Evolutionary conservation across 306 rosid genomes (phyloP), one percentile per base, ranked within the genome.

Genomic region (Abrus precatorius): DNA sequence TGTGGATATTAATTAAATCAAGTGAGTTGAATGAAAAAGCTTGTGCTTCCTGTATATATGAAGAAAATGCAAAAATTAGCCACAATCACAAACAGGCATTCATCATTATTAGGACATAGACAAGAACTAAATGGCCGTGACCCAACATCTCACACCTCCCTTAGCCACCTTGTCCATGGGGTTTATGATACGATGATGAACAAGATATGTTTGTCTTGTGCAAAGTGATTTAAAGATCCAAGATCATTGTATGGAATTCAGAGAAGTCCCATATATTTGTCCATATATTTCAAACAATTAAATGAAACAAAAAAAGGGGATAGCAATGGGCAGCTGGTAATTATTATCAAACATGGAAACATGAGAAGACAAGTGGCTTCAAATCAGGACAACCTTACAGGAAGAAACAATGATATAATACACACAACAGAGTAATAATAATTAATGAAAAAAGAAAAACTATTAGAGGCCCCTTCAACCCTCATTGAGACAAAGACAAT

Each of bases 171-270:
- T 88, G 90, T 78, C 86, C 86, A 83, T 78, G 84, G 41, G 78
- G 48, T 86, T 80, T 72, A 56, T 83, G 81, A 76, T 80, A 76
- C 84, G 77, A 85, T 88, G 84, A 86, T 84, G 81, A 90, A 78
- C 90, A 90, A 84, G 71, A 81, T 86, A 77, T 87, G 88, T 87
- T 87, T 91, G 89, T 87, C 91, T 84, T 81, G 85, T 82, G 92
- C 86, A 81, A 61, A 78, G 62, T 76, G 80, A 76, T 78, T 73
- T 78, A 72, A 82, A 74, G 81, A 71, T 66, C 80, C 76, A 84
- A 79, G 81, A 86, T 85, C 67, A 77, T 67, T 49, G 72, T 65
- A 75, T 79, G 79, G 70, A 80, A 75, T 77, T 76, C 70, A 80
- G 77, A 75, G 72, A 68, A 63, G 85, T 76, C 84, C 70, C 78